phyloP scores from a whole-genome alignment of 2,329 filamentous ascomycete genomes.

The Venturia oleaginea region DNA sequence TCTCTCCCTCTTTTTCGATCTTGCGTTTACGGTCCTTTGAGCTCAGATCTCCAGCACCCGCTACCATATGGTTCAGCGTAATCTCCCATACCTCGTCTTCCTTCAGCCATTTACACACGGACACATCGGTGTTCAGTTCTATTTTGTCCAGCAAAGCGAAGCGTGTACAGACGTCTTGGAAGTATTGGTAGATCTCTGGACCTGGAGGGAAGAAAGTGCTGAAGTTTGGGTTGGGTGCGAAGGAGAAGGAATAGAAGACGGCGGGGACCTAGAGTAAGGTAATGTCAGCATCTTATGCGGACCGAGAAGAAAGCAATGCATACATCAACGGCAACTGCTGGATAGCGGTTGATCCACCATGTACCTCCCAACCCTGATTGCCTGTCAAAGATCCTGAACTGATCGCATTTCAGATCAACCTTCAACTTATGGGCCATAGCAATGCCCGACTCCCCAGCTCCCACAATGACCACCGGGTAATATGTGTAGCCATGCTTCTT shows the following conservation, averaged over 20 bases:
- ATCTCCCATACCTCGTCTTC: slow-evolving; percentile 48
- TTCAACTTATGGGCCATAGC: slow-evolving; percentile 52
- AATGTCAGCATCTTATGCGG: slow-evolving; percentile 17
- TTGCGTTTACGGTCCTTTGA: slow-evolving; percentile 37
- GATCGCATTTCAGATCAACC: slow-evolving; percentile 47
- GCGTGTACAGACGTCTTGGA: slow-evolving; percentile 43
- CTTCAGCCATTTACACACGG: slow-evolving; percentile 43
- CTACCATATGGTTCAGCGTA: slow-evolving; percentile 39
- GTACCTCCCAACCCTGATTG: slow-evolving; percentile 52
- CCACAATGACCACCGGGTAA: slow-evolving; percentile 47
- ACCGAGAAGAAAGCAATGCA: background rate
- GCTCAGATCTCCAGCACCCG: slow-evolving; percentile 46
- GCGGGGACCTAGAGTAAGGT: slow-evolving; percentile 50
- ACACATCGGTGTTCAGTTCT: slow-evolving; percentile 49
- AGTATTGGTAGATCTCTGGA: slow-evolving; percentile 42
- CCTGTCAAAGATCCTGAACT: slow-evolving; percentile 53
- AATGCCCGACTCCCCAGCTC: slow-evolving; percentile 54
- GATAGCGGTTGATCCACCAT: slow-evolving; percentile 56
- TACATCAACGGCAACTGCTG: slow-evolving; percentile 30
- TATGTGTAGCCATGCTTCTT: slow-evolving; percentile 30
- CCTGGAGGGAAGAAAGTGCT: slow-evolving; percentile 40
- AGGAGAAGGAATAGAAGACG: slow-evolving; percentile 48
- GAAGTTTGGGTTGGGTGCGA: slow-evolving; percentile 45
- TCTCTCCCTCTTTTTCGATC: slow-evolving; percentile 34
- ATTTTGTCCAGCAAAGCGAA: slow-evolving; percentile 49